Evolutionary conservation across 1,139 yeast species (phyloP).

Genomic region (Candida pseudoviswanathii): DNA sequence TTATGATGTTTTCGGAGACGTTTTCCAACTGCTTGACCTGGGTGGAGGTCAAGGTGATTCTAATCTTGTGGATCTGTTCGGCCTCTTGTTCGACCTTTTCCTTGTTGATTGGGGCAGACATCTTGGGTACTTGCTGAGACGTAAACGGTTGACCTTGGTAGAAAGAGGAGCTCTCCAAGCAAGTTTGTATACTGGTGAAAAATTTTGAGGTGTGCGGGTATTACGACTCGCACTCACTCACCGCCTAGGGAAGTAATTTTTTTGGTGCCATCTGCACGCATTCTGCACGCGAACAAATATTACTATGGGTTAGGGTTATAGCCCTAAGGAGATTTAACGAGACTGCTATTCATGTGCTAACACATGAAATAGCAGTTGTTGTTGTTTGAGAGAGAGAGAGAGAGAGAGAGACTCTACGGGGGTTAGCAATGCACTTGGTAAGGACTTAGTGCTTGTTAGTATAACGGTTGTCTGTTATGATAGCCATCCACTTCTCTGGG

Average conservation of each 20-base stretch:
- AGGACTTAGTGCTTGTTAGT: no score
- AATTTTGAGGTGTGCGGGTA: background rate
- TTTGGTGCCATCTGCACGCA: background rate
- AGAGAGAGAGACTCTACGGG: no score
- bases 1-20: slow-evolving; percentile 83
- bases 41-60: slow-evolving; percentile 99
- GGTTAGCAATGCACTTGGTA: no score
- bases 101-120: slow-evolving; percentile 82
- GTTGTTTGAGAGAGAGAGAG: no score
- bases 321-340: no score
- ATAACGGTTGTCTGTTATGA: no score
- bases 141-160: slow-evolving; percentile 52
- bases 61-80: slow-evolving; percentile 92
- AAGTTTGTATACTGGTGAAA: background rate
- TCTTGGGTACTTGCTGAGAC: slow-evolving; percentile 46
- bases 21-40: slow-evolving; percentile 98
- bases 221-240: no score
- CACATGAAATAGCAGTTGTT: no score
- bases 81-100: slow-evolving; percentile 72
- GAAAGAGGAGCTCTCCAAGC: slow-evolving; percentile 15
- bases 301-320: slow-evolving; percentile 5
- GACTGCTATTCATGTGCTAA: no score
- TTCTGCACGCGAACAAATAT: background rate
- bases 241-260: no score
- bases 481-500: no score